Evolutionary conservation across 1,284 basidiomycete species (phyloP).

Genomic region (Leccinum fuscescens): DNA sequence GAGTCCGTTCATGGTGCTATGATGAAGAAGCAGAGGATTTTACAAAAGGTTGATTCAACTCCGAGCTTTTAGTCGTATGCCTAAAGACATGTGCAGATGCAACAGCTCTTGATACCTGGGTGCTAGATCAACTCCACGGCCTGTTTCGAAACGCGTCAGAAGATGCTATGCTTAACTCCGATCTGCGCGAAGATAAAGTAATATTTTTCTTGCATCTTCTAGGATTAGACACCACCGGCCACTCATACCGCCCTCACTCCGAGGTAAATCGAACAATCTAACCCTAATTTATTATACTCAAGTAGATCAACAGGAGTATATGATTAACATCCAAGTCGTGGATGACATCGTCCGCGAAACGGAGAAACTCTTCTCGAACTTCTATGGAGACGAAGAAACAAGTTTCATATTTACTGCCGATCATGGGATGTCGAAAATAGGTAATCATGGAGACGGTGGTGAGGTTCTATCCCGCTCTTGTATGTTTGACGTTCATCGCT

Average conservation of each 20-base stretch:
- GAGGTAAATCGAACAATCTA: slow-evolving; percentile 38
- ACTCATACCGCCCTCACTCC: slow-evolving; percentile 85
- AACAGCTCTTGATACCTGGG: slow-evolving; percentile 78
- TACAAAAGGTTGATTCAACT: slow-evolving; percentile 60
- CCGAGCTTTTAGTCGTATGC: not conserved
- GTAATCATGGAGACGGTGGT: slow-evolving; percentile 91
- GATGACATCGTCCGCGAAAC: slow-evolving; percentile 74
- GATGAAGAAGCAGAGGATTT: slow-evolving; percentile 81
- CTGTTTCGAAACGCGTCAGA: slow-evolving; percentile 65
- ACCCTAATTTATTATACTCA: not conserved
- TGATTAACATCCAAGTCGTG: slow-evolving; percentile 81
- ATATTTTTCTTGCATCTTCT: slow-evolving; percentile 86
- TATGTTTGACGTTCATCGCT: slow-evolving; percentile 6
- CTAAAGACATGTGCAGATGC: slow-evolving; percentile 54
- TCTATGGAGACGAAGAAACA: slow-evolving; percentile 70
- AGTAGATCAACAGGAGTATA: slow-evolving; percentile 63
- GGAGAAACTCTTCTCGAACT: slow-evolving; percentile 61
- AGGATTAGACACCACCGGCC: slow-evolving; percentile 86
- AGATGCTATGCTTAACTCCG: slow-evolving; percentile 46
- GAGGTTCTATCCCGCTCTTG: slow-evolving; percentile 21
- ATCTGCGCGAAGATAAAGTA: slow-evolving; percentile 56
- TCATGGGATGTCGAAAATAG: slow-evolving; percentile 88
- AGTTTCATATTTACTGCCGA: slow-evolving; percentile 86
- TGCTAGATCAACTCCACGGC: slow-evolving; percentile 60
- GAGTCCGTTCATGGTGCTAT: slow-evolving; percentile 77